These are phyloP conservation scores for Geranium incanum DNA, from an alignment of 441 rosid genomes.

Conservation along the genomic window DNA sequence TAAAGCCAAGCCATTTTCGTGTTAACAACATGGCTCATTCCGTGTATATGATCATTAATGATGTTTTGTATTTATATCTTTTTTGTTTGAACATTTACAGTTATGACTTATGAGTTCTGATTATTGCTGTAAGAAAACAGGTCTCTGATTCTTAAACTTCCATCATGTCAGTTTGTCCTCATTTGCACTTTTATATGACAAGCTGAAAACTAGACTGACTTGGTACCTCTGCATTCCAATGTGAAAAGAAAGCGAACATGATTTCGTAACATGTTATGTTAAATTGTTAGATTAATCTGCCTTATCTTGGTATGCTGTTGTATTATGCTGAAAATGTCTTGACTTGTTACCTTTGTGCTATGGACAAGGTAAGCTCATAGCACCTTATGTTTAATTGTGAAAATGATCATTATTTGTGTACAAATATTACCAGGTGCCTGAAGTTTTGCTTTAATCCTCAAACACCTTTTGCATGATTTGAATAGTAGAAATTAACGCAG, in stretches of 20 bases:
- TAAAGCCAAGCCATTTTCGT: neutral
- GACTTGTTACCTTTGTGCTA: neutral
- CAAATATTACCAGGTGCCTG: neutral
- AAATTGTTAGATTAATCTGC: too few species aligned
- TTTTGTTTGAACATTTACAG: neutral
- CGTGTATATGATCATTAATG: neutral
- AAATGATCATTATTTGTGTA: neutral
- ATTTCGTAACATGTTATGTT: too few species aligned
- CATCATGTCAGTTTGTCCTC: neutral
- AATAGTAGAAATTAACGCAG: neutral
- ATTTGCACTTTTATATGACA: neutral
- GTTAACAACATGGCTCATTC: neutral
- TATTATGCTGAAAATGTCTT: too few species aligned
- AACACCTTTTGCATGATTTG: neutral
- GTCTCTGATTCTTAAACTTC: neutral
- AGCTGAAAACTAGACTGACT: neutral
- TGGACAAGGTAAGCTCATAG: neutral
- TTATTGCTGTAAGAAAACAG: neutral
- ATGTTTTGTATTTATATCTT: neutral
- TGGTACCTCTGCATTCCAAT: neutral
- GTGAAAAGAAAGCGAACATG: too few species aligned
- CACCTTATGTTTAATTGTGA: neutral
- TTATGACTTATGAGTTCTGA: neutral
- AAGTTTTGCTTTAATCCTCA: conserved; percentile 3
- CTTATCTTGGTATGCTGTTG: too few species aligned